Evolutionary conservation across 441 rosid genomes (phyloP).

Genomic region (Syzygium malaccense): DNA sequence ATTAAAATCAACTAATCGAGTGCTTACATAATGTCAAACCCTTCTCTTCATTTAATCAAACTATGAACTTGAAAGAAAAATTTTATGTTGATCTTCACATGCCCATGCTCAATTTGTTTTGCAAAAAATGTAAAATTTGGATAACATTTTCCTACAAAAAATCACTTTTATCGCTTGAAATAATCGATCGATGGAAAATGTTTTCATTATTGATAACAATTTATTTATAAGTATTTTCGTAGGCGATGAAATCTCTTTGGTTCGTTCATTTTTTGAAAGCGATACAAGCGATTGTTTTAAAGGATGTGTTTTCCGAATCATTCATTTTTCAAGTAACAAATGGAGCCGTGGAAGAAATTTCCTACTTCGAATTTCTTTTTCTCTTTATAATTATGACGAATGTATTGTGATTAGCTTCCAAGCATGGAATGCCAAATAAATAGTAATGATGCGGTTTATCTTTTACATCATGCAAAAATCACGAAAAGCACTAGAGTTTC

Average conservation of each 20-base stretch:
- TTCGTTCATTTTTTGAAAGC: neutral
- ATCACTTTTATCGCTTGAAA: neutral
- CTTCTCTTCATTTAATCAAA: neutral
- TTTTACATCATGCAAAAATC: neutral
- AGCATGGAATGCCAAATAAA: neutral
- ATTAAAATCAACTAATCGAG: neutral
- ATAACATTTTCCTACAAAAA: accelerated
- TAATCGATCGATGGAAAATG: neutral
- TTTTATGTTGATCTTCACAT: accelerated
- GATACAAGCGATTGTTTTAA: accelerated
- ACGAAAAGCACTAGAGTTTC: neutral
- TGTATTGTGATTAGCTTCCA: neutral
- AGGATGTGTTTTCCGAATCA: accelerated
- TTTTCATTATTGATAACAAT: accelerated
- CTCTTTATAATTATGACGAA: neutral
- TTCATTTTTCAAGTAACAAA: neutral
- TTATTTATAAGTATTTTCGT: neutral
- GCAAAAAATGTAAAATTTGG: accelerated
- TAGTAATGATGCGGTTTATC: neutral
- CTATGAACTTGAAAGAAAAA: neutral
- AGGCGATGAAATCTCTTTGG: neutral
- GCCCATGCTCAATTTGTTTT: accelerated
- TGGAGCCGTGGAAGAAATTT: neutral
- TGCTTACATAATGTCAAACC: neutral
- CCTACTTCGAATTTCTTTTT: neutral